A percentile compares a stretch with the other conserved stretches of the same genome.
Evolutionary conservation across 139 green algal species (phyloP).

Genomic region (Diplosphaera chodatii): DNA sequence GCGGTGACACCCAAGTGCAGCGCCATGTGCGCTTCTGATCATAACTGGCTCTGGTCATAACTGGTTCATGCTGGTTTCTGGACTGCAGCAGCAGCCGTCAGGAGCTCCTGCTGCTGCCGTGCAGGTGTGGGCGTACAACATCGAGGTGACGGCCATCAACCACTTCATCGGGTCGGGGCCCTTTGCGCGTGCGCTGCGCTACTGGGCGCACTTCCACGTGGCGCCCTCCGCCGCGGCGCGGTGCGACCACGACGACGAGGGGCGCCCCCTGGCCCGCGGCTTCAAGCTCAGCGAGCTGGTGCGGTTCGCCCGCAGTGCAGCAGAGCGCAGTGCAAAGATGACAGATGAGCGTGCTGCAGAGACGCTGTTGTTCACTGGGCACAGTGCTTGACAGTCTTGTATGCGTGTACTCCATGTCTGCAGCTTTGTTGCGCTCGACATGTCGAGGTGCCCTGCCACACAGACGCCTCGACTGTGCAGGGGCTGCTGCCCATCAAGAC

Average conservation of each 20-base stretch:
- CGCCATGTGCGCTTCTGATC: too few species aligned
- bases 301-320: background rate
- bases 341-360: too few species aligned
- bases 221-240: background rate
- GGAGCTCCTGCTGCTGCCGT: background rate
- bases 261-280: background rate
- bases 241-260: background rate
- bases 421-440: too few species aligned
- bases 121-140: background rate
- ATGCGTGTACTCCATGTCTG: too few species aligned
- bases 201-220: constrained; percentile 9
- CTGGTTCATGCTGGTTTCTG: too few species aligned
- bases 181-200: constrained; percentile 14
- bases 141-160: constrained; percentile 6
- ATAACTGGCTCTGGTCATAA: too few species aligned
- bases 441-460: too few species aligned
- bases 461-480: background rate
- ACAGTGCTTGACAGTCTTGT: too few species aligned
- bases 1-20: background rate
- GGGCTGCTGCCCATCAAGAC: background rate
- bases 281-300: constrained; percentile 17
- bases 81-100: too few species aligned
- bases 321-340: too few species aligned
- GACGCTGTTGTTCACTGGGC: too few species aligned
- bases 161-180: constrained; percentile 17